Conservation (phyloP, 164 flowering plant genomes). For the Berberis vulgaris region DNA sequence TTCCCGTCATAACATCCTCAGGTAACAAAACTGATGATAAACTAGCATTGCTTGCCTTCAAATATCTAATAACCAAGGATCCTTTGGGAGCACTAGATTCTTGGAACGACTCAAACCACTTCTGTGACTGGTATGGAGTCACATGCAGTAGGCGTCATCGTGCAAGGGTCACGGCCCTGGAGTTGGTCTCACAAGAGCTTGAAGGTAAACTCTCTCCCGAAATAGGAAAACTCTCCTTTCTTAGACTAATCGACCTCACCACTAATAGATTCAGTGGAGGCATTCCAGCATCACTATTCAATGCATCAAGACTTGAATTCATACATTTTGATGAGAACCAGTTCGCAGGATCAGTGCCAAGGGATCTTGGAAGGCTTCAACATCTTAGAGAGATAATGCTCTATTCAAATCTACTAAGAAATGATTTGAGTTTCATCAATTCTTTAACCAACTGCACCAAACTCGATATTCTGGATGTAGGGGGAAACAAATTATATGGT, state of each 20-base stretch:
- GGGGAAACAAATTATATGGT: background rate
- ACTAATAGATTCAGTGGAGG: constrained; percentile 5
- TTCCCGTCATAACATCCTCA: too few species aligned
- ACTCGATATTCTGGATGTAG: background rate
- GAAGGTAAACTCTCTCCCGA: too few species aligned
- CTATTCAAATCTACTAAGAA: background rate
- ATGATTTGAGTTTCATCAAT: background rate
- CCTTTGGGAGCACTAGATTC: too few species aligned
- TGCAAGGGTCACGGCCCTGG: too few species aligned
- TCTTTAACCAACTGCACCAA: background rate
- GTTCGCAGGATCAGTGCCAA: background rate
- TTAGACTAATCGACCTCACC: background rate
- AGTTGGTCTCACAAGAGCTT: too few species aligned
- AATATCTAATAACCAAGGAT: too few species aligned
- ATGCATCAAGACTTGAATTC: background rate
- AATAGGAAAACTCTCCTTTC: too few species aligned
- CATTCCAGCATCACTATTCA: constrained; percentile 3
- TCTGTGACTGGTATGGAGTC: too few species aligned
- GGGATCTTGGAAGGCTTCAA: constrained; percentile 1
- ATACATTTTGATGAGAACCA: background rate
- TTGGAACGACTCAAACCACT: too few species aligned
- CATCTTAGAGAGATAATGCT: background rate
- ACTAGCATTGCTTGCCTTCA: too few species aligned
- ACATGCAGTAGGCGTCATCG: too few species aligned
- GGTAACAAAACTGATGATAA: too few species aligned